Evolutionary conservation across 1,139 yeast genomes (phyloP), one percentile per base, ranked within the genome.

Genomic region (Williopsis jadinii): DNA sequence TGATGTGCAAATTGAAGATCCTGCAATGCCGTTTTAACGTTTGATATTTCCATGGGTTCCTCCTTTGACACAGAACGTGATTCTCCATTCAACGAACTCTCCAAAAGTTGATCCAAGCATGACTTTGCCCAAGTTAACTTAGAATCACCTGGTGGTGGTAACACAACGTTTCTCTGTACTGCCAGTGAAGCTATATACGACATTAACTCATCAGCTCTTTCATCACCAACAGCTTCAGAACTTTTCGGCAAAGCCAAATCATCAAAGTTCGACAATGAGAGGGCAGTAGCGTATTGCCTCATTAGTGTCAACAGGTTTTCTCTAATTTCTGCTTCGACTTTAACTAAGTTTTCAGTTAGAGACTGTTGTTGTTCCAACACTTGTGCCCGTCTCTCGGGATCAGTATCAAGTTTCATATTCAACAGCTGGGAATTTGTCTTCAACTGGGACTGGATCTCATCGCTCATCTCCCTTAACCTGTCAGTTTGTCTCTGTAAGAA

Each of bases 1-100:
- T 73, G 76, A 56, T 79, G 84, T 3, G 84, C 77, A 56, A 79
- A 79, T 45, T 79, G 74, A 43, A 80, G 64, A 53, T 80, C 86
- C 43, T 67, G 70, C 39, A 80, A 61, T 1, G 84, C 83, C 0
- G 82, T 75, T 48, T 67, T 72, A 53, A 75, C 34, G 14, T 27
- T 13, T 24, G 11, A 8, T 5, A 19, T 26, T 10, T 24, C 31
- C 26, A 11, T 31, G n/a, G 26, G 8, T 11, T 11, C 31, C 10
- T 26, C 24, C 8, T 26, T 12, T 14, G 35, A 11, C 6, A 28
- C 9, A 11, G 28, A 11, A 12, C 24, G 24, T 19, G 24, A 19
- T 19, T 19, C 24, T 19, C 6, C 24, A 19, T 6, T 19, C 24
- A 19, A 6, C 24, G 24, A 19, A 6, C 24, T 19, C 24, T 19